Percentiles rank a stretch among this genome's conserved stretches.
phyloP scores from a whole-genome alignment of 2,329 filamentous ascomycete genomes.

The Cryphonectria radicalis region DNA sequence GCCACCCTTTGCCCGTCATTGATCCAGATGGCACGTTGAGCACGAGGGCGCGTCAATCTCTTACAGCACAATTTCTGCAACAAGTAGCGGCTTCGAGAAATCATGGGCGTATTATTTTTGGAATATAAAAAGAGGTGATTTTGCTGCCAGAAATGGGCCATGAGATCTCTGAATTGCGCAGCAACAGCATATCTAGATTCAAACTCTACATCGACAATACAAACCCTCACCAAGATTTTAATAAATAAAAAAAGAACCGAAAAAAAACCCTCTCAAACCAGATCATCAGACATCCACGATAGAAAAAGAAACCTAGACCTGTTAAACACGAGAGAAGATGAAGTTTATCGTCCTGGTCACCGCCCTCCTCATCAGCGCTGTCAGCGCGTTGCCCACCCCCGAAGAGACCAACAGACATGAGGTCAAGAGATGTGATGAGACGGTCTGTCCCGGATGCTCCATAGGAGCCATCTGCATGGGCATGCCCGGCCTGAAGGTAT shows the following conservation, averaged over 20 bases:
- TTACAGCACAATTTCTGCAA: neutral
- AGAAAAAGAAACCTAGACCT: too few relatives aligned
- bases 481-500: conserved; percentile 4
- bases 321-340: neutral
- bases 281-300: neutral
- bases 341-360: conserved; percentile 8
- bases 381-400: neutral
- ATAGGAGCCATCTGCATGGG: neutral
- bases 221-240: neutral
- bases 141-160: neutral
- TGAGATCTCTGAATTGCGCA: neutral
- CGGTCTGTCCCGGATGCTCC: neutral
- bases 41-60: neutral
- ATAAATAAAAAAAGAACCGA: too few relatives aligned
- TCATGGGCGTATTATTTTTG: neutral
- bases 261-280: neutral
- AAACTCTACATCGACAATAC: neutral
- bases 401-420: neutral
- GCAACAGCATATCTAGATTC: neutral
- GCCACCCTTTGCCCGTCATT: neutral
- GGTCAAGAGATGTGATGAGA: conserved; percentile 7
- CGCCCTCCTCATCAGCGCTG: conserved; percentile 13
- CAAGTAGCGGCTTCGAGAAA: neutral
- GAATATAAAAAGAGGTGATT: neutral
- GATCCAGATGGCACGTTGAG: neutral